These are phyloP conservation scores for Debaryomyces hansenii DNA, from an alignment of 805 yeast genomes.

Conservation along the genomic window DNA sequence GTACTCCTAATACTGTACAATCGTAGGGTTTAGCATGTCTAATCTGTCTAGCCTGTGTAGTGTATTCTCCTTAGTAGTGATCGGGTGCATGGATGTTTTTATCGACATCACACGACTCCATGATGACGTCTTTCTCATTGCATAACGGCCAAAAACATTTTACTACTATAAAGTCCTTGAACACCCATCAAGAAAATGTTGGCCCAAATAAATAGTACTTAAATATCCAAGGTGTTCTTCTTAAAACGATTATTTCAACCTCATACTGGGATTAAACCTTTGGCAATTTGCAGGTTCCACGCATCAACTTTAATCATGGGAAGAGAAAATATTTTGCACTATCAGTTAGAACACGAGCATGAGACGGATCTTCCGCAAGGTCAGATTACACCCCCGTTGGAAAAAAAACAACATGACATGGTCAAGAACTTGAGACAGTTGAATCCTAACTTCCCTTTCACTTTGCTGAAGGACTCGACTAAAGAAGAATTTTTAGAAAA, in stretches of 20 bases:
- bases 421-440: neutral
- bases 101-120: neutral
- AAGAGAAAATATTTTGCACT: conserved; percentile 40
- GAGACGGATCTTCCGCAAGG: conserved; percentile 28
- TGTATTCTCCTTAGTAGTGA: too few species aligned
- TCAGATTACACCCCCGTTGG: neutral
- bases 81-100: too few species aligned
- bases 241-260: too few species aligned
- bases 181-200: neutral
- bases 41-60: too few species aligned
- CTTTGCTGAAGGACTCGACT: conserved; percentile 48
- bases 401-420: conserved; percentile 2
- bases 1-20: too few species aligned
- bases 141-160: neutral
- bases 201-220: neutral
- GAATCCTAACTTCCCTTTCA: conserved; percentile 40
- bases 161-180: too few species aligned
- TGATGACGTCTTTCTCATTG: neutral
- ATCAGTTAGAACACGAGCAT: conserved; percentile 40
- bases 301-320: conserved; percentile 29
- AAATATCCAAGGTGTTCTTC: too few species aligned
- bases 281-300: neutral
- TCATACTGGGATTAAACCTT: neutral
- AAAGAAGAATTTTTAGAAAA: conserved; percentile 49
- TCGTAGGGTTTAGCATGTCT: too few species aligned